These are phyloP conservation scores for Hypoxylon sp. DNA, from an alignment of 2,329 filamentous ascomycete genomes.

Conservation along the genomic window DNA sequence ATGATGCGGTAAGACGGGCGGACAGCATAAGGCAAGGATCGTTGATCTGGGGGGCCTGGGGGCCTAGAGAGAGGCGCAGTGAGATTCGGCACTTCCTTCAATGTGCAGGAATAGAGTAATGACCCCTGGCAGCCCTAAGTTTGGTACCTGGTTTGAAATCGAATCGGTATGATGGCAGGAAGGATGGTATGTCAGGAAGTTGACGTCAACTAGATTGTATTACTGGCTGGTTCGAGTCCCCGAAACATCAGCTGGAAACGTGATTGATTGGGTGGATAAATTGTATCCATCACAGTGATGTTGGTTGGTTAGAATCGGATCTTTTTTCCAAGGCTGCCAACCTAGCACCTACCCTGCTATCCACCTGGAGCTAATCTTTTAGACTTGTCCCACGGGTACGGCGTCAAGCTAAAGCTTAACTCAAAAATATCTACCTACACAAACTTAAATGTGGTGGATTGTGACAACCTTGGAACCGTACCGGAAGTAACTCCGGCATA, in stretches of 20 bases:
- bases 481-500: slow-evolving; percentile 3
- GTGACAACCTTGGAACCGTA: slow-evolving; percentile 2
- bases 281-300: slow-evolving; percentile 36
- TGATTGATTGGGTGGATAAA: slow-evolving; percentile 37
- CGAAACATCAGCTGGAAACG: slow-evolving; percentile 27
- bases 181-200: slow-evolving; percentile 15
- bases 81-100: slow-evolving; percentile 19
- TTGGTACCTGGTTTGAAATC: slow-evolving; percentile 20
- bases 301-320: slow-evolving; percentile 24
- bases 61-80: not conserved
- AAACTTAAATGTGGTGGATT: slow-evolving; percentile 11
- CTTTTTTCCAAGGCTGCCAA: slow-evolving; percentile 22
- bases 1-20: slow-evolving; percentile 37
- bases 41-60: slow-evolving; percentile 21
- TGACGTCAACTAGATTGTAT: slow-evolving; percentile 42
- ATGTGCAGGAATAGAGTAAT: slow-evolving; percentile 28
- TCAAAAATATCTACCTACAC: slow-evolving; percentile 22
- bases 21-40: slow-evolving; percentile 20
- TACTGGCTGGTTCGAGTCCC: slow-evolving; percentile 27
- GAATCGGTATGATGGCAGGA: not conserved
- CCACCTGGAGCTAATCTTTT: not conserved
- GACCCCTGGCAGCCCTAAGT: slow-evolving; percentile 8
- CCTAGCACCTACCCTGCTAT: not conserved
- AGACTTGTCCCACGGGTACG: slow-evolving; percentile 14
- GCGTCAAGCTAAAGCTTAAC: slow-evolving; percentile 29